Percentiles rank a stretch among this genome's conserved stretches.
phyloP scores from a whole-genome alignment of 1,284 basidiomycete species.

The Trichosporon ovoides region DNA sequence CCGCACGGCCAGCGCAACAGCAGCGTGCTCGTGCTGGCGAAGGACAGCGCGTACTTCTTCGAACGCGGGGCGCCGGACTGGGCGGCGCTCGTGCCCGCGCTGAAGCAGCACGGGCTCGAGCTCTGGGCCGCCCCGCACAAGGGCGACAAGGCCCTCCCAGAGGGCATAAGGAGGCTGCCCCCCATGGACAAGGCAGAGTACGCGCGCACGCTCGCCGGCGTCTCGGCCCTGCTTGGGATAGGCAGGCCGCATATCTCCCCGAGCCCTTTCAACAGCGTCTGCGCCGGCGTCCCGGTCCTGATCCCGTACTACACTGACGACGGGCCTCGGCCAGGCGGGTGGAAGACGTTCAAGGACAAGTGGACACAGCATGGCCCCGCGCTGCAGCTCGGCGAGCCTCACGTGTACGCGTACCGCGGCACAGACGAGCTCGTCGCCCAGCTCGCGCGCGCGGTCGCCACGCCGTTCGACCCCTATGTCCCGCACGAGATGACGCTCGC shows the following conservation, averaged over 20 bases:
- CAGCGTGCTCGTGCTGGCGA: constrained; percentile 39
- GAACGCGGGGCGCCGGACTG: constrained; percentile 14
- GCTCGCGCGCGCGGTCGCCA: constrained; percentile 25
- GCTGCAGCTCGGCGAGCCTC: constrained; percentile 35
- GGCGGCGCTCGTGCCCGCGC: neutral
- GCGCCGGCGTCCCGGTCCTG: constrained; percentile 43
- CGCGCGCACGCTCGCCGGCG: constrained; percentile 28
- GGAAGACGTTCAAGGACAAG: neutral
- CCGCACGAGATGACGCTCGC: constrained; percentile 29
- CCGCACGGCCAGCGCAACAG: constrained; percentile 28
- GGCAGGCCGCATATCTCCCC: constrained; percentile 40
- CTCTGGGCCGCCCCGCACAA: constrained; percentile 31
- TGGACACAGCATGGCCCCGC: constrained; percentile 40
- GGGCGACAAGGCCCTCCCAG: constrained; percentile 32
- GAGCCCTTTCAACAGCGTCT: constrained; percentile 39
- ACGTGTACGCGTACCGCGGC: constrained; percentile 42
- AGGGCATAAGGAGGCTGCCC: constrained; percentile 28
- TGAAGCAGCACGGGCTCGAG: constrained; percentile 17
- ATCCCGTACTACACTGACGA: constrained; percentile 30
- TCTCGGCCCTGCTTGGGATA: constrained; percentile 40
- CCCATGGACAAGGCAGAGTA: constrained; percentile 28
- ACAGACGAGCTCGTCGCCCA: constrained; percentile 24
- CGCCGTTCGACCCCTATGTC: constrained; percentile 32
- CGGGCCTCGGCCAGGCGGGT: neutral
- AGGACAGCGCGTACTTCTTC: constrained; percentile 15